Conservation (phyloP, 441 rosid species). For the Bocquillonia castaneifolia region DNA sequence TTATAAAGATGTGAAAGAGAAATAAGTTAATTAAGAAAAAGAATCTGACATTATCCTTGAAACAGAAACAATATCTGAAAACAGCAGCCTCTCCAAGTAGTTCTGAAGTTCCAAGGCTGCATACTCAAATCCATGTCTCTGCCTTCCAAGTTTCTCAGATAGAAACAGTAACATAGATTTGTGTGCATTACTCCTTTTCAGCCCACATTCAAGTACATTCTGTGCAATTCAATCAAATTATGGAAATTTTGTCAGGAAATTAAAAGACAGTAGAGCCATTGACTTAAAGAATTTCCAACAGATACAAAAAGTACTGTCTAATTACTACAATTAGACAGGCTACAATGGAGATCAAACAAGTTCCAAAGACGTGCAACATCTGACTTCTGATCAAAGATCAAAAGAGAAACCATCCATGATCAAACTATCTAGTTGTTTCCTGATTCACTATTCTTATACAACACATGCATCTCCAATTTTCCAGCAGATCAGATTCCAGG, state of each 20-base stretch:
- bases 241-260: slow-evolving; percentile 20
- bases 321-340: neutral
- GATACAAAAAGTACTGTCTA: neutral
- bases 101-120: slow-evolving; percentile 76
- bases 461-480: neutral
- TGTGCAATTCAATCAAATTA: slow-evolving; percentile 38
- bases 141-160: slow-evolving; percentile 68
- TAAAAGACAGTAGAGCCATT: neutral
- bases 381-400: neutral
- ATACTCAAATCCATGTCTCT: slow-evolving; percentile 80
- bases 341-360: neutral
- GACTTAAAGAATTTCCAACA: neutral
- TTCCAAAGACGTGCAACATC: neutral
- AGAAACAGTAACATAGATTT: slow-evolving; percentile 67
- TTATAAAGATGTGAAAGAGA: slow-evolving; percentile 6
- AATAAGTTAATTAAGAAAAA: slow-evolving; percentile 3
- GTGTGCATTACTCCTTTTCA: slow-evolving; percentile 49
- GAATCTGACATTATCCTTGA: slow-evolving; percentile 70
- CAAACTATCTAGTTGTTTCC: neutral
- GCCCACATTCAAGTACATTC: slow-evolving; percentile 90
- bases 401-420: neutral
- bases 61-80: slow-evolving; percentile 72
- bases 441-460: neutral
- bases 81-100: slow-evolving; percentile 63
- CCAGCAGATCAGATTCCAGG: neutral